phyloP scores from a whole-genome alignment of 257 asterid species.

The Nicotiana obtusifolia region DNA sequence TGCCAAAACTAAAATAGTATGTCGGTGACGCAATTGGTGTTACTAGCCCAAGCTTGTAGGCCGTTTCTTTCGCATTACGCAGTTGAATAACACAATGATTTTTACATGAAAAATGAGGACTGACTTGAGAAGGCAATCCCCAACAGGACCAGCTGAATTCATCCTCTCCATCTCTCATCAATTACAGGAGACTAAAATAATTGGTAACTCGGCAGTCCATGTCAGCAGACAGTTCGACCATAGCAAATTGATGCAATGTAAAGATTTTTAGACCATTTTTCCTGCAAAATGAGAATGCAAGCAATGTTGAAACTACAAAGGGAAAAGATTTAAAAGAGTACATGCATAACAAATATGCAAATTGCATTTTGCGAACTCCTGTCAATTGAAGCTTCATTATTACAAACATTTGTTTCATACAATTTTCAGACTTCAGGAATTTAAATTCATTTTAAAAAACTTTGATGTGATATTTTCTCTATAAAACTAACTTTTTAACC shows the following conservation, averaged over 20 bases:
- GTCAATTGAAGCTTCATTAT: background rate
- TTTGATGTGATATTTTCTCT: background rate
- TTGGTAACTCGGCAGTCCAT: background rate
- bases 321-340: background rate
- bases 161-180: background rate
- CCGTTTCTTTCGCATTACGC: background rate
- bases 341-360: background rate
- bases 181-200: background rate
- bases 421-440: background rate
- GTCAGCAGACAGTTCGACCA: slow-evolving; percentile 7
- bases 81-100: background rate
- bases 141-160: slow-evolving; percentile 3
- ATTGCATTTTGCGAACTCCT: background rate
- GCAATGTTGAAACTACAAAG: background rate
- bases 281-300: slow-evolving; percentile 2
- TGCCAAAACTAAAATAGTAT: background rate
- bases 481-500: background rate
- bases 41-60: background rate
- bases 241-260: slow-evolving; percentile 12
- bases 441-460: background rate
- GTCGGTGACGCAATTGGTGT: background rate
- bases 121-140: background rate
- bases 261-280: slow-evolving; percentile 12
- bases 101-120: slow-evolving; percentile 5
- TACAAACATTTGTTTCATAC: background rate